Evolutionary conservation across 805 yeast genomes (phyloP).

Genomic region (Diddensiella transvaalensis): DNA sequence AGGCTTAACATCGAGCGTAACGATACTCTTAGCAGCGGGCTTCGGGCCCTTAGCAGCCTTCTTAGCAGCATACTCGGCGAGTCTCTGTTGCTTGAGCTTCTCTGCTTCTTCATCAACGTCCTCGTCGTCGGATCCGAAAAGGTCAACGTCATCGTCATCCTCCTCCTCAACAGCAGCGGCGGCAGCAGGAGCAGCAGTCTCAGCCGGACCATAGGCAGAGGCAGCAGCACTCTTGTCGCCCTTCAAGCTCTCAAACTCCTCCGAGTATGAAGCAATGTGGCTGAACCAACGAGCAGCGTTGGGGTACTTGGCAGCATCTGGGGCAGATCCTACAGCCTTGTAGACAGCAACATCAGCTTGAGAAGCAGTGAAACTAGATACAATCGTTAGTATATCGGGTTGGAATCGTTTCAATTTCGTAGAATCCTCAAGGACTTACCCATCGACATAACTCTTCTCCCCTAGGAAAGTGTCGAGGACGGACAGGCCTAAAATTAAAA

Average conservation of each 20-base stretch:
- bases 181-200: constrained; percentile 47
- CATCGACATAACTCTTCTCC: constrained; percentile 92
- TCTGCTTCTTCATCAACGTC: constrained; percentile 97
- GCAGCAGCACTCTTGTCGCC: constrained; percentile 49
- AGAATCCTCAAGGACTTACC: constrained; percentile 60
- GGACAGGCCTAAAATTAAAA: constrained; percentile 43
- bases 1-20: constrained; percentile 97
- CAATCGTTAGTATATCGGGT: too few relatives aligned
- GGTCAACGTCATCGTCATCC: constrained; percentile 89
- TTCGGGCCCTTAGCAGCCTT: constrained; percentile 96
- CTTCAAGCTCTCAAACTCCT: constrained; percentile 76
- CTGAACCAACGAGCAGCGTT: constrained; percentile 97
- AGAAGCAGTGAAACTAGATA: constrained; percentile 51
- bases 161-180: constrained; percentile 66
- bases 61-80: constrained; percentile 96
- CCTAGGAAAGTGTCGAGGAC: constrained; percentile 81
- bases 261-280: constrained; percentile 93
- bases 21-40: constrained; percentile 97
- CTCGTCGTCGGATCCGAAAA: constrained; percentile 92
- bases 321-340: constrained; percentile 67
- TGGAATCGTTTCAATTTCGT: background rate
- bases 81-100: constrained; percentile 94
- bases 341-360: constrained; percentile 93
- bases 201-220: constrained; percentile 37
- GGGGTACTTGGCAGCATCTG: constrained; percentile 72